Conservation (phyloP, 352 stramenopile species). For the Phytophthora megakarya region DNA sequence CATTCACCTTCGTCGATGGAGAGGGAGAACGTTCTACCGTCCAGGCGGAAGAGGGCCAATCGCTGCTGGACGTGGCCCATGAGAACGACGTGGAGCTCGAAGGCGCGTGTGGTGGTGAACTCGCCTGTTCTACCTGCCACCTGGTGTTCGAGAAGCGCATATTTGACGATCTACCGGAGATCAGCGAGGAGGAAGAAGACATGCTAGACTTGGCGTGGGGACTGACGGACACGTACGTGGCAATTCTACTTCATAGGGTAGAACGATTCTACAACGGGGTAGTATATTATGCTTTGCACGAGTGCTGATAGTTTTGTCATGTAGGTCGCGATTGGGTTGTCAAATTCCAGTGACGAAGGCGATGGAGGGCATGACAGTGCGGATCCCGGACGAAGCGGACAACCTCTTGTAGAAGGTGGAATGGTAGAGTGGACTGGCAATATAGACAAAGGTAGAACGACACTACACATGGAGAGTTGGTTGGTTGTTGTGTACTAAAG, state of each 20-base stretch:
- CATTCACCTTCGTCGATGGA: constrained; percentile 81
- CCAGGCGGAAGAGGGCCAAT: constrained; percentile 71
- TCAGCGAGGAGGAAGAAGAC: constrained; percentile 94
- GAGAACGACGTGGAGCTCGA: constrained; percentile 95
- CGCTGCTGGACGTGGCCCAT: constrained; percentile 91
- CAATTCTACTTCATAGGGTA: not conserved
- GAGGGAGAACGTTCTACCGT: constrained; percentile 79
- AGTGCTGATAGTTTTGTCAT: not conserved
- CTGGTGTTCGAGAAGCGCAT: constrained; percentile 91
- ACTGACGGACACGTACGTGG: constrained; percentile 91
- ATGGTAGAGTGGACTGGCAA: not conserved
- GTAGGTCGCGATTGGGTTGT: constrained; percentile 84
- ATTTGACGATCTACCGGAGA: constrained; percentile 86
- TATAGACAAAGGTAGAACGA: constrained; percentile 25
- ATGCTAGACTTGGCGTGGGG: constrained; percentile 96
- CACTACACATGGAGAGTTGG: not conserved
- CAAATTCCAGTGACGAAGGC: constrained; percentile 91
- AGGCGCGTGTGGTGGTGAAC: constrained; percentile 91
- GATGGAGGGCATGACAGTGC: constrained; percentile 87
- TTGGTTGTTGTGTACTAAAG: constrained; percentile 3
- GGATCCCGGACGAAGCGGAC: constrained; percentile 87
- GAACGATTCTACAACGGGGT: not conserved
- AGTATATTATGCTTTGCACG: not conserved
- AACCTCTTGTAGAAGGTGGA: constrained; percentile 83
- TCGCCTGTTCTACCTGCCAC: constrained; percentile 95